Evolutionary conservation across 2,329 filamentous ascomycete species (phyloP).

Genomic region (Ascochyta koolunga): DNA sequence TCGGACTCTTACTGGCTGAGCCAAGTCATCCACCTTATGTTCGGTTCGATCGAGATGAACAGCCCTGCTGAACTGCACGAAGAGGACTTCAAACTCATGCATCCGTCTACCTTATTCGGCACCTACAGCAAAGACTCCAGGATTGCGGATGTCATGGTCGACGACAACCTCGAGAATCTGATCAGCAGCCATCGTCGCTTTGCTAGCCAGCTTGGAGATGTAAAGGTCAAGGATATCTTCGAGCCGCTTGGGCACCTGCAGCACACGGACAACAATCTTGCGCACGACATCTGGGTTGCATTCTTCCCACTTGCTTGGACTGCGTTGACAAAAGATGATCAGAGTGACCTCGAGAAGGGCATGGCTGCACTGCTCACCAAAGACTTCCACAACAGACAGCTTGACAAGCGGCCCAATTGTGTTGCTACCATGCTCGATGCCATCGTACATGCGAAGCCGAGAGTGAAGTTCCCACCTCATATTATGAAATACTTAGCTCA

Average conservation of each 20-base stretch:
- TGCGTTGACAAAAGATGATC: conserved; percentile 83
- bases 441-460: conserved; percentile 80
- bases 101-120: conserved; percentile 74
- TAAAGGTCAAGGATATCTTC: conserved; percentile 85
- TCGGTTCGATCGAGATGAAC: conserved; percentile 88
- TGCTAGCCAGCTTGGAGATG: conserved; percentile 78
- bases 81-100: conserved; percentile 82
- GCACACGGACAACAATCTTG: conserved; percentile 80
- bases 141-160: conserved; percentile 70
- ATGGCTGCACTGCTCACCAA: conserved; percentile 91
- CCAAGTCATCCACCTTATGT: conserved; percentile 89
- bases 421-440: conserved; percentile 91
- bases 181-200: conserved; percentile 83
- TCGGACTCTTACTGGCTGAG: conserved; percentile 96
- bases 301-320: conserved; percentile 96
- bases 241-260: conserved; percentile 92
- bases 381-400: conserved; percentile 92
- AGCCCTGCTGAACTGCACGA: conserved; percentile 76
- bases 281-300: conserved; percentile 87
- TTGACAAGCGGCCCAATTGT: conserved; percentile 94
- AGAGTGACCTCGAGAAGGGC: conserved; percentile 86
- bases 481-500: conserved; percentile 94
- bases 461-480: conserved; percentile 92
- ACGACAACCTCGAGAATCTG: conserved; percentile 81
- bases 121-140: conserved; percentile 74